Conservation (phyloP, 1,139 yeast genomes). For the Wickerhamiella infanticola region DNA sequence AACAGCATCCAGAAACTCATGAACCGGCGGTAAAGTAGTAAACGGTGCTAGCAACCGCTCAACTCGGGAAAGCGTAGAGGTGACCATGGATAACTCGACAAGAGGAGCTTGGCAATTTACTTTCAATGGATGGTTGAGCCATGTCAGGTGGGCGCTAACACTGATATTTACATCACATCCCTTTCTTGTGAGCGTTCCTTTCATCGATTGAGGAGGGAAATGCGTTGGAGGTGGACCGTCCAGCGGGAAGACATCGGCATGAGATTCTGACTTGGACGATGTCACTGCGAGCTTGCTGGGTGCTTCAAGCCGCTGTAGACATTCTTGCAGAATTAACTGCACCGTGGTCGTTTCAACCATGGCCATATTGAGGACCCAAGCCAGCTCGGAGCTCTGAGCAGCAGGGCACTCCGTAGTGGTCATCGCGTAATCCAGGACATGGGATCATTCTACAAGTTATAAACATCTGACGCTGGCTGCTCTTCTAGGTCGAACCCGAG, state of each 20-base stretch:
- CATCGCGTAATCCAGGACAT: no score
- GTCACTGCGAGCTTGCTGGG: slow-evolving; percentile 22
- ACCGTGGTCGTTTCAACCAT: slow-evolving; percentile 3
- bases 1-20: background rate
- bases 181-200: background rate
- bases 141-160: background rate
- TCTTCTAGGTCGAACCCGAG: slow-evolving; percentile 24
- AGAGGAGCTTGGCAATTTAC: background rate
- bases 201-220: background rate
- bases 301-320: slow-evolving; percentile 2
- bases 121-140: background rate
- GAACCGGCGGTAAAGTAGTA: background rate
- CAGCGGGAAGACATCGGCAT: slow-evolving; percentile 19
- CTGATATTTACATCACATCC: background rate
- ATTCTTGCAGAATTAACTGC: slow-evolving; percentile 2
- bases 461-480: background rate
- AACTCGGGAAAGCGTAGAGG: background rate
- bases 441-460: background rate
- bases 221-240: background rate
- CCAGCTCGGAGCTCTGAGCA: slow-evolving; percentile 1
- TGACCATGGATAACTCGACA: background rate
- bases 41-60: background rate
- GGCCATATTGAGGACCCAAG: slow-evolving; percentile 4
- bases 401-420: no score
- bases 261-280: slow-evolving; percentile 20